Percentiles rank a stretch among this genome's conserved stretches.
These are phyloP conservation scores for Sutorius eximius DNA, from an alignment of 1,284 basidiomycete species.

Conservation along the genomic window DNA sequence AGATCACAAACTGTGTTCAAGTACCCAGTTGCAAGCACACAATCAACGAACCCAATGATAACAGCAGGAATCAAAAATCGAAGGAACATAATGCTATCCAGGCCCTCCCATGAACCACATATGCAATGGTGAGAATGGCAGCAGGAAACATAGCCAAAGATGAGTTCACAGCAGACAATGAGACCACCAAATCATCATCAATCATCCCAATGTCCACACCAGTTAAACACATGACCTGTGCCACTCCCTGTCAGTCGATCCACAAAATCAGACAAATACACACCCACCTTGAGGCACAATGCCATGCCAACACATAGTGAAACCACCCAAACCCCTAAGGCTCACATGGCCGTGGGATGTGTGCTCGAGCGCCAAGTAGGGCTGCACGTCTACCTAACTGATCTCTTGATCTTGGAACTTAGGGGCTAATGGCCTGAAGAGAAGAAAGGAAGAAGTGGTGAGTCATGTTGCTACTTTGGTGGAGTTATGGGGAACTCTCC, in stretches of 20 bases:
- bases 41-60: slow-evolving; percentile 52
- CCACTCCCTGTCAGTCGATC: not conserved
- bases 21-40: slow-evolving; percentile 53
- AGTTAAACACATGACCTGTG: slow-evolving; percentile 51
- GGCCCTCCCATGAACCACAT: slow-evolving; percentile 17
- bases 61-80: slow-evolving; percentile 58
- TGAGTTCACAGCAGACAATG: slow-evolving; percentile 70
- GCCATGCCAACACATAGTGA: slow-evolving; percentile 55
- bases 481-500: too few species aligned
- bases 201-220: slow-evolving; percentile 54
- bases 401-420: too few species aligned
- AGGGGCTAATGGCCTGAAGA: too few species aligned
- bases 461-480: too few species aligned
- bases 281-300: slow-evolving; percentile 46
- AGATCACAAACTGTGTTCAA: slow-evolving; percentile 56
- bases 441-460: too few species aligned
- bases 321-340: too few species aligned
- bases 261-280: not conserved
- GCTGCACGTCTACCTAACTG: too few species aligned
- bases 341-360: too few species aligned
- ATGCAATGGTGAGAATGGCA: slow-evolving; percentile 35
- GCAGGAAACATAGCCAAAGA: slow-evolving; percentile 70
- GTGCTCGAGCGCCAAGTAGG: too few species aligned
- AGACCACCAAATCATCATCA: slow-evolving; percentile 43
- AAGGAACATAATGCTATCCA: slow-evolving; percentile 50